Conservation (phyloP, 805 yeast genomes). For the Yamadazyma ubonensis region DNA sequence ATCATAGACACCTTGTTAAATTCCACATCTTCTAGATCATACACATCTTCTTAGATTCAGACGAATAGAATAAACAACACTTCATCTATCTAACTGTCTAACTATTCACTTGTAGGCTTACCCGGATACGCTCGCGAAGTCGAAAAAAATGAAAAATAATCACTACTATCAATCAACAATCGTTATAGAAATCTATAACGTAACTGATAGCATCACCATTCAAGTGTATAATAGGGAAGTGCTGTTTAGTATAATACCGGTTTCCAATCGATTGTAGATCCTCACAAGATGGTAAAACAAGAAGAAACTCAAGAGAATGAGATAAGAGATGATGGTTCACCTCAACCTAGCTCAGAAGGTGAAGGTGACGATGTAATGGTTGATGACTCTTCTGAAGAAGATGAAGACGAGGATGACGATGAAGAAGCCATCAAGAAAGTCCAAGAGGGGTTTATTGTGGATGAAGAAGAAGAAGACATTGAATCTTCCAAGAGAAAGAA, state of each 20-base stretch:
- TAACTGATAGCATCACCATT: conserved; percentile 1
- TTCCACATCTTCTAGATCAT: too few species aligned
- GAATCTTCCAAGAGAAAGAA: conserved; percentile 28
- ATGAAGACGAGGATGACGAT: conserved; percentile 81
- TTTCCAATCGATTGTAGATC: too few species aligned
- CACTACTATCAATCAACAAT: conserved; percentile 6
- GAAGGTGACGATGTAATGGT: conserved; percentile 46
- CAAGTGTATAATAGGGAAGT: conserved; percentile 1
- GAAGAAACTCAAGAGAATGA: conserved; percentile 30
- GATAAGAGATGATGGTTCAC: conserved; percentile 26
- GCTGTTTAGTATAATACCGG: too few species aligned
- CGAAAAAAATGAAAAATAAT: conserved; percentile 6
- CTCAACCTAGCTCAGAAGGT: conserved; percentile 29
- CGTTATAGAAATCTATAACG: conserved; percentile 6
- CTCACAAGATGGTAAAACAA: conserved; percentile 8
- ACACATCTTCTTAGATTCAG: too few species aligned
- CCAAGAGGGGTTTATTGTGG: conserved; percentile 91
- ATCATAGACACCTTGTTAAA: too few species aligned
- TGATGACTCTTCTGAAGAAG: conserved; percentile 77
- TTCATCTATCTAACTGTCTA: too few species aligned
- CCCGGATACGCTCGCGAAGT: conserved; percentile 8
- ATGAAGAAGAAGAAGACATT: conserved; percentile 64
- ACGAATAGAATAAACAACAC: too few species aligned
- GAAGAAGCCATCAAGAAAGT: conserved; percentile 84
- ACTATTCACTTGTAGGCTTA: too few species aligned